Evolutionary conservation across 164 flowering plant genomes (phyloP), one percentile per base, ranked within the genome.

Genomic region (Stephania japonica): DNA sequence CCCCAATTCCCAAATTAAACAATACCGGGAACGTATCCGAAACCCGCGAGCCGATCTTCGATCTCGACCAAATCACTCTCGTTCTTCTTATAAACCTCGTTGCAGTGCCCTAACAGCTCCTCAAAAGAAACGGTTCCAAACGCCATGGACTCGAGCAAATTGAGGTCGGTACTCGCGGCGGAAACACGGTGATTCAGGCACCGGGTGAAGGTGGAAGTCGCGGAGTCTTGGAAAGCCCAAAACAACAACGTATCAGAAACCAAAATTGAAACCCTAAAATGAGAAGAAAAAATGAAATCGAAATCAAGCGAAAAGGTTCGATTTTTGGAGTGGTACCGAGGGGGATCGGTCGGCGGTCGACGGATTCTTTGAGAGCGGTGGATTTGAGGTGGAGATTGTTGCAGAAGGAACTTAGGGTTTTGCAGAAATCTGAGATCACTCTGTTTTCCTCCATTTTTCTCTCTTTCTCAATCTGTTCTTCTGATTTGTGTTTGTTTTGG

Each of bases 31-130:
- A 73, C 70, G 73, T 84, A 85, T n/a, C 89, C 87, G 41, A 75
- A 83, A 72, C 62, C 56, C 77, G 70, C 77, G 50, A 94, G 86
- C 9, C 78, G 87, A 47, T 87, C 85, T 73, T 87, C 82, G 69
- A 92, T 82, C 21, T 81, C 75, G 18, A 73, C 19, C 7, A 94
- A 73, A 63, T 85, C 78, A 26, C 25, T 70, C 66, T 86, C 85
- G 70, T 94, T 92, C 82, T 85, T 81, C 84, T 86, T 87, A 76
- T 79, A 89, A 41, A 88, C 81, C 75, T 94, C 88, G 67, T 81
- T 84, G 80, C 94, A 90, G 83, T 92, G 92, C 32, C 97, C 97
- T 19, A 92, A 71, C 0, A 94, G 87, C 84, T 94, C 97, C 76
- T 94, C 97, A 69, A 91, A 92, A 0, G 98, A 94, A 7, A 94